Evolutionary conservation across 139 green algal species (phyloP).

Genomic region (Mesotaenium endlicherianum): DNA sequence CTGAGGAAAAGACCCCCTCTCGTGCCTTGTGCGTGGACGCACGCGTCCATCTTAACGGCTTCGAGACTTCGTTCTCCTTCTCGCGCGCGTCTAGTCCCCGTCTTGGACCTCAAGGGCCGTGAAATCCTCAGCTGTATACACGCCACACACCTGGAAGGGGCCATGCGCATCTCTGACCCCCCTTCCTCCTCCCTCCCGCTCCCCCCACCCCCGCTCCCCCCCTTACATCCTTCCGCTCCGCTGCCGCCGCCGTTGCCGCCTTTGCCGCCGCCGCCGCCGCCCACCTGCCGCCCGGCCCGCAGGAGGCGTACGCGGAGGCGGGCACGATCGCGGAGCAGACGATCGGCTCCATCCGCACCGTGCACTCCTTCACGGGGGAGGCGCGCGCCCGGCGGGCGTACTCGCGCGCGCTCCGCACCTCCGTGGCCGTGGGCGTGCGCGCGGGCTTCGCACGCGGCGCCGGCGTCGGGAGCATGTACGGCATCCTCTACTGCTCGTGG

Average conservation of each 20-base stretch:
- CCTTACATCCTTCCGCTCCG: too few species aligned
- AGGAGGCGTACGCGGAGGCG: slow-evolving; percentile 19
- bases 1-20: too few species aligned
- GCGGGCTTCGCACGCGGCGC: slow-evolving; percentile 12
- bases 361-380: slow-evolving; percentile 44
- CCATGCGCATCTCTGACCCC: too few species aligned
- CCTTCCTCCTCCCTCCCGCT: too few species aligned
- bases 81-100: too few species aligned
- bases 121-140: too few species aligned
- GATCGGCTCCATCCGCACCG: slow-evolving; percentile 10
- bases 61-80: too few species aligned
- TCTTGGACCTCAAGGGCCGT: too few species aligned
- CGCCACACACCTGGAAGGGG: too few species aligned
- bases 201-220: too few species aligned
- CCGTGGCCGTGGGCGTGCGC: slow-evolving; percentile 5
- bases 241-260: background rate
- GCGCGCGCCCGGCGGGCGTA: background rate
- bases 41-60: too few species aligned
- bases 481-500: slow-evolving; percentile 68
- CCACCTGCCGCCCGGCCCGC: background rate
- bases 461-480: slow-evolving; percentile 52
- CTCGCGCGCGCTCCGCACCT: background rate
- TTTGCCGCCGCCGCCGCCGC: background rate
- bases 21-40: too few species aligned
- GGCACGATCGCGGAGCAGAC: slow-evolving; percentile 19